These are phyloP conservation scores for Ampelocalamus luodianensis DNA, from an alignment of 176 grass and related monocot species.

Conservation along the genomic window DNA sequence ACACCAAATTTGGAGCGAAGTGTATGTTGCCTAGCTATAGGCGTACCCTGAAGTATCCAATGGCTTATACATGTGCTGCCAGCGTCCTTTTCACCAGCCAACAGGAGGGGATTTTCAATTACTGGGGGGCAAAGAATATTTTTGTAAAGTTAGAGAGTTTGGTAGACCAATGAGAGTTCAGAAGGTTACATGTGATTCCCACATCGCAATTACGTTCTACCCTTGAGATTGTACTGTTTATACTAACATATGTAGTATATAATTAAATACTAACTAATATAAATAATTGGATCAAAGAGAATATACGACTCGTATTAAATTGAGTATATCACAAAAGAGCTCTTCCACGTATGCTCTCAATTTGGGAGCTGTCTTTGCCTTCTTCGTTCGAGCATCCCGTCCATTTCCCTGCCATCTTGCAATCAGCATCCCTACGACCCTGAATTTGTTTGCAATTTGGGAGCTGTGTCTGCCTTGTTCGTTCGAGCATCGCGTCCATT, in stretches of 20 bases:
- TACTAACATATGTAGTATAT: too few species aligned
- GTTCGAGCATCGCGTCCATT: conserved; percentile 18
- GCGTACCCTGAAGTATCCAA: background rate
- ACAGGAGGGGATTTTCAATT: background rate
- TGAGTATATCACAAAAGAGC: too few species aligned
- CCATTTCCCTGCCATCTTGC: conserved; percentile 28
- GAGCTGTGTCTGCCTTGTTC: background rate
- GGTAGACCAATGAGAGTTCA: too few species aligned
- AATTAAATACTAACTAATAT: too few species aligned
- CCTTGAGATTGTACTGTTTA: too few species aligned
- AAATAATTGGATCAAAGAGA: too few species aligned
- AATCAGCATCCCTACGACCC: conserved; percentile 26
- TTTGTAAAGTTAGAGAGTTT: too few species aligned
- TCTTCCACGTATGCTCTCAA: background rate
- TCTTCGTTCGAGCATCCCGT: conserved; percentile 5
- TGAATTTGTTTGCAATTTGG: conserved; percentile 6
- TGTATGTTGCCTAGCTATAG: background rate
- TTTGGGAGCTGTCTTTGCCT: background rate
- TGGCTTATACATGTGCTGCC: background rate
- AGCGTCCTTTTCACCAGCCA: background rate
- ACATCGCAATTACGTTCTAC: too few species aligned
- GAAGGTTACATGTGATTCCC: too few species aligned
- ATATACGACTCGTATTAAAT: too few species aligned
- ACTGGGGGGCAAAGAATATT: background rate
- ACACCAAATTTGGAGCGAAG: background rate